Base-by-base conservation (phyloP, 1,139 yeast genomes). In the Pichia sp. region DNA sequence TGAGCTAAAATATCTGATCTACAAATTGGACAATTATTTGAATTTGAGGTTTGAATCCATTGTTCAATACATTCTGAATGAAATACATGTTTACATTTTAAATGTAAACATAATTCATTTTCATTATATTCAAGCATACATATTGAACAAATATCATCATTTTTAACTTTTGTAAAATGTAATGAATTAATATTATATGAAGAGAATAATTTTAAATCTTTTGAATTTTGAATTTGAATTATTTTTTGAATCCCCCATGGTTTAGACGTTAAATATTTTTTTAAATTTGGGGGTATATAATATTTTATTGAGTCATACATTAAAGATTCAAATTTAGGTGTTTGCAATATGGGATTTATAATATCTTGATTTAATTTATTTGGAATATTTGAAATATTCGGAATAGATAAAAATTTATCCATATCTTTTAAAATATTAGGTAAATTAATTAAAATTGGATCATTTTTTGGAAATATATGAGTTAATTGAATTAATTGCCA, bases 61-160 rank as follows among this genome's bases (percentile, higher is more conserved):
- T 69, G 68, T 50, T 76, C 82, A 38, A 76, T 68, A 52, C 82
- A 76, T 3, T 61, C 68, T 33, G 57, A 57, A 56, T 77, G 82
- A 57, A 73, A 76, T 24, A 60, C 49, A 52, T 76, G 82, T 5
- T 59, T 54, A 52, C 82, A 76, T 7, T 53, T 43, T 32, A 77
- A 59, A 41, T 59, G 55, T 31, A 82, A 64, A 33, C 76, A 65
- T 24, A 60, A 53, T 20, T 76, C 80, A 16, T 63, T 68, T 14
- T 51, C 47, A 38, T 65, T 69, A 47, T 69, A 77, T 37, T 70
- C 70, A 6, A 65, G 50, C 25, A 76, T 57, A 51, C 82, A 76
- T 9, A 76, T 72, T 2, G 72, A 68, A 53, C 82, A 76, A 24
- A 66, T 52, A 27, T 66, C 70, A 14, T 49, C 53, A 5, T 9